A percentile compares a stretch with the other conserved stretches of the same genome.
Conservation (phyloP, 805 yeast genomes). For the Ogataea chonburiensis region DNA sequence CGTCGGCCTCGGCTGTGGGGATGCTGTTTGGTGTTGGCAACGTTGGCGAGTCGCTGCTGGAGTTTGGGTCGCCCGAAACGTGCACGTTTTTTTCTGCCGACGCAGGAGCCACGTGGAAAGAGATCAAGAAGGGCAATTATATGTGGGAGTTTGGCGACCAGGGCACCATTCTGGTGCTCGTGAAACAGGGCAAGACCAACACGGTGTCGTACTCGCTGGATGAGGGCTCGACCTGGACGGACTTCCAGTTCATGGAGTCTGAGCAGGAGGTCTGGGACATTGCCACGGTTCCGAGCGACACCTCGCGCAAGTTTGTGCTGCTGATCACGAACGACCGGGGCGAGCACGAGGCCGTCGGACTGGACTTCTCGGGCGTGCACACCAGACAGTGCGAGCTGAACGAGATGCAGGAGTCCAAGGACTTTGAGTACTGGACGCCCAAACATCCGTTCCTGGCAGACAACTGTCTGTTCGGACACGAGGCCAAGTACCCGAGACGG, state of each 20-base stretch:
- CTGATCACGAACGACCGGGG: constrained; percentile 47
- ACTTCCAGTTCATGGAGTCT: constrained; percentile 58
- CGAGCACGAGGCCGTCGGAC: constrained; percentile 38
- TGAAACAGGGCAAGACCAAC: constrained; percentile 57
- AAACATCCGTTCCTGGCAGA: constrained; percentile 49
- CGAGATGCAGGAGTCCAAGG: constrained; percentile 46
- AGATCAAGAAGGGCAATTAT: constrained; percentile 65
- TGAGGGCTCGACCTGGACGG: constrained; percentile 76
- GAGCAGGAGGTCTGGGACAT: constrained; percentile 63
- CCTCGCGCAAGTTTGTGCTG: constrained; percentile 74
- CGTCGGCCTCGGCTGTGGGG: constrained; percentile 89
- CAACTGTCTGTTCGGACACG: constrained; percentile 72
- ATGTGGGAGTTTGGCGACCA: constrained; percentile 98
- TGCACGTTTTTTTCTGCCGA: constrained; percentile 81
- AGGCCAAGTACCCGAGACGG: constrained; percentile 57
- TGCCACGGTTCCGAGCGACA: constrained; percentile 89
- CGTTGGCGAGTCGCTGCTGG: constrained; percentile 63
- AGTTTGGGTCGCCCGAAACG: constrained; percentile 41
- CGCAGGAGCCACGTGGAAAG: constrained; percentile 89
- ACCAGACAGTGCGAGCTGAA: constrained; percentile 55
- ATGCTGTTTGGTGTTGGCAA: constrained; percentile 90
- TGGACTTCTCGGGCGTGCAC: constrained; percentile 57
- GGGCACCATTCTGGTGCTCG: constrained; percentile 81
- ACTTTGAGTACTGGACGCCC: constrained; percentile 66
- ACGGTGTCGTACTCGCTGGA: constrained; percentile 65